Evolutionary conservation across 2,329 filamentous ascomycete species (phyloP).

Genomic region (Aspergillus sp.): DNA sequence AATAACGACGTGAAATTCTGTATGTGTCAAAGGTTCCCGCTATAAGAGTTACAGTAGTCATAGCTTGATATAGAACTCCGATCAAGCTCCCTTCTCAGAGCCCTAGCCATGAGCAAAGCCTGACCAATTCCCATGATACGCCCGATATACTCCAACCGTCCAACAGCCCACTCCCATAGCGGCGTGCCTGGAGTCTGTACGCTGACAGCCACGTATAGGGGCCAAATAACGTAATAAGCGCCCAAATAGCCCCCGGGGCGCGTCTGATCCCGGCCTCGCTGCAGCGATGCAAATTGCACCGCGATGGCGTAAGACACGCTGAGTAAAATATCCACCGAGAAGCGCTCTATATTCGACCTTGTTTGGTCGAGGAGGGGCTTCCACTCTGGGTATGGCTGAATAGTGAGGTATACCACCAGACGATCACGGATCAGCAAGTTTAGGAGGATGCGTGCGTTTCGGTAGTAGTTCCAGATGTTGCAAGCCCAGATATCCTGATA

Average conservation of each 20-base stretch:
- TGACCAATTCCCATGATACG: slow-evolving; percentile 7
- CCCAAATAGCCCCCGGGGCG: background rate
- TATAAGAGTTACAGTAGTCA: slow-evolving; percentile 8
- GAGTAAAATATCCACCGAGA: slow-evolving; percentile 2
- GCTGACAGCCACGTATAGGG: slow-evolving; percentile 4
- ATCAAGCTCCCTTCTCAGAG: background rate
- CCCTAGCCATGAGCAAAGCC: slow-evolving; percentile 7
- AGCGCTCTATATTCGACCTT: background rate
- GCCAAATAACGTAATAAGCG: slow-evolving; percentile 6
- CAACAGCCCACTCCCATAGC: slow-evolving; percentile 1
- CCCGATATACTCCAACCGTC: background rate
- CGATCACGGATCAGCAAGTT: slow-evolving; percentile 4
- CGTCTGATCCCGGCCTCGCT: background rate
- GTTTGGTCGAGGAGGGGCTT: slow-evolving; percentile 1
- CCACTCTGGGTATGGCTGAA: slow-evolving; percentile 4
- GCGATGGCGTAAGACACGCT: slow-evolving; percentile 1
- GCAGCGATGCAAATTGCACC: background rate
- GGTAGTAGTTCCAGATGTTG: slow-evolving; percentile 9
- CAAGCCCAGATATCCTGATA: slow-evolving; percentile 10
- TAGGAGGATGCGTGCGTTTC: slow-evolving; percentile 5
- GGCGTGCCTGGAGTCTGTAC: background rate
- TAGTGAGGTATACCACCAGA: background rate
- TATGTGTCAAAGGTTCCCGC: background rate
- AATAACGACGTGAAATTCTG: no score
- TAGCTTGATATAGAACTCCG: background rate